Evolutionary conservation across 225 moss, liverwort and hornwort species (phyloP), one percentile per base, ranked within the genome.

Genomic region (Physcomitrellopsis africana): DNA sequence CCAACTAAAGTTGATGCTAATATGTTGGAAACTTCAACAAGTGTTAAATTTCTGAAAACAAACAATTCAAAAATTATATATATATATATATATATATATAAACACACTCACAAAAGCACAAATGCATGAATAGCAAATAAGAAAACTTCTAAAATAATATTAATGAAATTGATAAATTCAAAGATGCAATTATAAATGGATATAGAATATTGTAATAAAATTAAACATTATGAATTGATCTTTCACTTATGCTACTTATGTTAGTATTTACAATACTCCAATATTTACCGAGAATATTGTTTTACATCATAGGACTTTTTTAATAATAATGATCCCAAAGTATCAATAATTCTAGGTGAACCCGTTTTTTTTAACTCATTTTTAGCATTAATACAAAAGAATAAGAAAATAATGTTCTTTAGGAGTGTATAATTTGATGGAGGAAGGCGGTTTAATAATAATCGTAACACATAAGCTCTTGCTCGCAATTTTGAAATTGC

Each of bases 401-500:
- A 70, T 4, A 93, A 54, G 69, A 75, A 82, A 11, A 77, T 77
- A 27, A 92, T 60, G 15, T 84, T 89, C 15, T 81, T 93, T 0
- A 96, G 29, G 20, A 89, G 20, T n/a, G 78, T 22, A 64, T 87
- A 83, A 42, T 89, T 92, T 32, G 78, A 82, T 55, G 85, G 74
- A 45, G 91, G 95, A 13, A 96, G 76, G 22, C 77, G 72, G 2
- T 85, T 75, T 60, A 96, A 61, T 18, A 96, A 71, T 63, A 93
- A 75, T 8, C 91, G 88, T 9, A 89, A 74, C 15, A 90, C 69
- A 8, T 91, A 95, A 27, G 75, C 70, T 57, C 79, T 74, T 22
- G 91, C 86, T 81, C 81, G 84, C 68, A 63, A 69, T 72, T 86
- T 96, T 42, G 84, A 66, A 45, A 93, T 96, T 61, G 84, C 93